Conservation (phyloP, 2,329 filamentous ascomycete genomes). For the Talaromyces sp. region DNA sequence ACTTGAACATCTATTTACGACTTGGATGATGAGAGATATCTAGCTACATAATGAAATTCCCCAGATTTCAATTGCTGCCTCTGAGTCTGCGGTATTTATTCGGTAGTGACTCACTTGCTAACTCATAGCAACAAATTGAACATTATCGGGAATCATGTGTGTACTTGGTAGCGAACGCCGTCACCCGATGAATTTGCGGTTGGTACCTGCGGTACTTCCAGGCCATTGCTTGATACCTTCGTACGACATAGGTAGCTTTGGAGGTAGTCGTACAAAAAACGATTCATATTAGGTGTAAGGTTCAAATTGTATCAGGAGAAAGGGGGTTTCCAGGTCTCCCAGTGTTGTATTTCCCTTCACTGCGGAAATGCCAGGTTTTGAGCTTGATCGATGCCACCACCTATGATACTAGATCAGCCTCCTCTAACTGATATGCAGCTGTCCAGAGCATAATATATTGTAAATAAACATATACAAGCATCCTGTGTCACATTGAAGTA, state of each 20-base stretch:
- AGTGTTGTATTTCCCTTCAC: neutral
- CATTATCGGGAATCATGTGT: neutral
- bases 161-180: too few species aligned
- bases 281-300: neutral
- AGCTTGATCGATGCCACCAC: neutral
- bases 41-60: neutral
- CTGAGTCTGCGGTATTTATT: neutral
- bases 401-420: neutral
- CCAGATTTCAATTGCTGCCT: neutral
- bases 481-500: neutral
- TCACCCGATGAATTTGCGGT: neutral
- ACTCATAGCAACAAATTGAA: neutral
- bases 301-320: neutral
- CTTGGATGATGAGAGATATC: neutral
- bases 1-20: neutral
- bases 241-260: too few species aligned
- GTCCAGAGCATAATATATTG: neutral
- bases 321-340: neutral
- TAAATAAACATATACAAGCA: neutral
- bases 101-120: neutral
- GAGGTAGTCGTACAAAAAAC: neutral
- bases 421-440: neutral
- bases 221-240: neutral
- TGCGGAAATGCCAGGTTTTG: neutral
- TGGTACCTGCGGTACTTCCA: neutral